Base-by-base conservation (phyloP, 2,329 filamentous ascomycete species). In the Penicillium sp. region DNA sequence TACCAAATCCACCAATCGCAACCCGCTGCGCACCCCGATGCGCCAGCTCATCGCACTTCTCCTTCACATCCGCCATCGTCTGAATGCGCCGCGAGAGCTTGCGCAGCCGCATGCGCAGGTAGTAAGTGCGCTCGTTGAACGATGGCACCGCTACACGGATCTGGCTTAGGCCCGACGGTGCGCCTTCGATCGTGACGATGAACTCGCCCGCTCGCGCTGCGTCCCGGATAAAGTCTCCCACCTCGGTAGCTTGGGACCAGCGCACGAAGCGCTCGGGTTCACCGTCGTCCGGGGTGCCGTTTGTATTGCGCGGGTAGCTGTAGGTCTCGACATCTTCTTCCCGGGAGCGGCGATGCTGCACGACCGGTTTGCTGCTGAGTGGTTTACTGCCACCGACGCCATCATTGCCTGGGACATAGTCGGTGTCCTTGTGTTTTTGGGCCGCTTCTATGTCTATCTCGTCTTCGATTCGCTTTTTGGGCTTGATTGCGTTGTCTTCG, bases 141-240 rank as follows among this genome's bases (percentile, higher is more conserved):
- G 87, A 91, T 0, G 92, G 92, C 9, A 96, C 91, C 0, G 84
- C 86, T 7, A 96, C 87, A 14, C 85, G 82, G 61, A 96, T 87
- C 49, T 69, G 67, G 62, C 91, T 84, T 1, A 79, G 70, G 0
- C 91, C 85, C 0, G 78, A 71, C 0, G 80, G 76, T 0, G 80
- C 79, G 0, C 90, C 90, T 68, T 95, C 88, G 53, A 97, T 90
- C 49, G 88, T 84, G 40, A 97, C 85, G 3, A 88, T 85, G 67
- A 97, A 96, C 67, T 96, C 90, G 51, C 89, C 85, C 0, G 89
- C 90, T 3, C 90, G 81, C 0, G 91, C 90, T 0, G 92, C 91
- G 68, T 97, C 92, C 8, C 91, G 85, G 61, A 97, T 94, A 67
- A 97, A 97, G 74, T 96, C 92, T 9, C 92, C 92, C 30, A 97